Evolutionary conservation across 768 basidiomycete species (phyloP).

Genomic region (Paxillus rubicundulus): DNA sequence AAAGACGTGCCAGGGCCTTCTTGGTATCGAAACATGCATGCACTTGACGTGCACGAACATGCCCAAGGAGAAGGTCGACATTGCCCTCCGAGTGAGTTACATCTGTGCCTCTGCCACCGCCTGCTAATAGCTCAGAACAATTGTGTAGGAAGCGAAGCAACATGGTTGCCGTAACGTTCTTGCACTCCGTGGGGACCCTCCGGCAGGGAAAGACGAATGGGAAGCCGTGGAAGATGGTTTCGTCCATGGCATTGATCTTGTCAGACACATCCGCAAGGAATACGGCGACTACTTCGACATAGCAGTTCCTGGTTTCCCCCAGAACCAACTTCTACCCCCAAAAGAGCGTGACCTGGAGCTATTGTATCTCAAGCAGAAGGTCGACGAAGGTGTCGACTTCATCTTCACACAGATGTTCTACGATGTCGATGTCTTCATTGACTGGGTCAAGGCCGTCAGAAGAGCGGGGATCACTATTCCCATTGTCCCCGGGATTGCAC

Average conservation of each 20-base stretch:
- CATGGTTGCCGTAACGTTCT: conserved; percentile 91
- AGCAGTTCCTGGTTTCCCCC: conserved; percentile 91
- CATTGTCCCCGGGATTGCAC: conserved; percentile 91
- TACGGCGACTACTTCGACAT: conserved; percentile 96
- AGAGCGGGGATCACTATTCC: conserved; percentile 86
- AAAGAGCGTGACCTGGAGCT: conserved; percentile 79
- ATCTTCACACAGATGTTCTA: conserved; percentile 99
- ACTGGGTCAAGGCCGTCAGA: conserved; percentile 83
- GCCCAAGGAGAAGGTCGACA: conserved; percentile 94
- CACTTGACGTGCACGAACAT: conserved; percentile 99
- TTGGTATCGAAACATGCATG: conserved; percentile 98
- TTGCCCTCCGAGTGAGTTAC: conserved; percentile 73
- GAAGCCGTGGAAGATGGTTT: conserved; percentile 90
- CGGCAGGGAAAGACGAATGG: conserved; percentile 86
- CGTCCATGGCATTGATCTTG: conserved; percentile 87
- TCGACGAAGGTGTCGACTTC: conserved; percentile 86
- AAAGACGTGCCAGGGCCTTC: conserved; percentile 87
- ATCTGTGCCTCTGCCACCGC: conserved; percentile 1
- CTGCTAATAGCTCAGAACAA: conserved; percentile 4
- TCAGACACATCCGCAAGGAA: conserved; percentile 76
- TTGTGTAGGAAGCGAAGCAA: conserved; percentile 75
- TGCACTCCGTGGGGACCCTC: conserved; percentile 91
- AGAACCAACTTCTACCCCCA: conserved; percentile 67
- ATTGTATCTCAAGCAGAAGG: conserved; percentile 82
- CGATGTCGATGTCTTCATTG: conserved; percentile 86